Percentiles rank a stretch among this genome's conserved stretches.
Evolutionary conservation across 1,139 yeast genomes (phyloP).

Genomic region (Ogataea hybrid): DNA sequence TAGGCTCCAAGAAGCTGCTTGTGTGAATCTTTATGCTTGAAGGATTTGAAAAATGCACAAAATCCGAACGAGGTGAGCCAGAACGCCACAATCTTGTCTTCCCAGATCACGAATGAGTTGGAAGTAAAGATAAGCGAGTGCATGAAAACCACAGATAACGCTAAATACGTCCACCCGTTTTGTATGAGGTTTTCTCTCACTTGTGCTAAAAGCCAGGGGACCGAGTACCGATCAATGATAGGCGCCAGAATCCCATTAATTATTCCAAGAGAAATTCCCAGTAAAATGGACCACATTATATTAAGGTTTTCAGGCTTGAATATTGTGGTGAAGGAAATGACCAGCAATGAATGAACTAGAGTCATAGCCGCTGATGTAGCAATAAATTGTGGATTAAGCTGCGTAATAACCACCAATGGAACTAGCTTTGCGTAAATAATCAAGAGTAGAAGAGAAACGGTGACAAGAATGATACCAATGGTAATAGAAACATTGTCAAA

Average conservation of each 20-base stretch:
- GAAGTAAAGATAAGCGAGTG: slow-evolving; percentile 81
- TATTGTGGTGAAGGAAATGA: slow-evolving; percentile 56
- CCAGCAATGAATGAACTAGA: slow-evolving; percentile 48
- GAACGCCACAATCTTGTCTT: slow-evolving; percentile 72
- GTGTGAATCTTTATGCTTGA: slow-evolving; percentile 31
- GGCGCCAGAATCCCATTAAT: slow-evolving; percentile 73
- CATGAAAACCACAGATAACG: slow-evolving; percentile 51
- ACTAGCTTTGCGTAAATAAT: slow-evolving; percentile 68
- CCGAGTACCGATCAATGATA: slow-evolving; percentile 69
- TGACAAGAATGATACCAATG: slow-evolving; percentile 59
- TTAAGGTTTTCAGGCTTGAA: slow-evolving; percentile 52
- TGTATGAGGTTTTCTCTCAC: slow-evolving; percentile 54
- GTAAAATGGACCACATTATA: slow-evolving; percentile 49
- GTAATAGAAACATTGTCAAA: slow-evolving; percentile 69
- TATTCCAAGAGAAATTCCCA: slow-evolving; percentile 69
- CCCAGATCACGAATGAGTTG: slow-evolving; percentile 94
- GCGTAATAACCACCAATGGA: slow-evolving; percentile 76
- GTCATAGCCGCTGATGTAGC: slow-evolving; percentile 43
- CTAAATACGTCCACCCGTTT: slow-evolving; percentile 74
- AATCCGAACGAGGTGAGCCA: slow-evolving; percentile 70
- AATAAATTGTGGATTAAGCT: slow-evolving; percentile 70
- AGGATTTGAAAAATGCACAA: slow-evolving; percentile 46
- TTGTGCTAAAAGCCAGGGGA: slow-evolving; percentile 59
- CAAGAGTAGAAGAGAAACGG: slow-evolving; percentile 55
- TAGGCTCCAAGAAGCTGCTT: slow-evolving; percentile 49